Evolutionary conservation across 78 protist genomes (phyloP).

Genomic region (Carpediemonas membranifera): DNA sequence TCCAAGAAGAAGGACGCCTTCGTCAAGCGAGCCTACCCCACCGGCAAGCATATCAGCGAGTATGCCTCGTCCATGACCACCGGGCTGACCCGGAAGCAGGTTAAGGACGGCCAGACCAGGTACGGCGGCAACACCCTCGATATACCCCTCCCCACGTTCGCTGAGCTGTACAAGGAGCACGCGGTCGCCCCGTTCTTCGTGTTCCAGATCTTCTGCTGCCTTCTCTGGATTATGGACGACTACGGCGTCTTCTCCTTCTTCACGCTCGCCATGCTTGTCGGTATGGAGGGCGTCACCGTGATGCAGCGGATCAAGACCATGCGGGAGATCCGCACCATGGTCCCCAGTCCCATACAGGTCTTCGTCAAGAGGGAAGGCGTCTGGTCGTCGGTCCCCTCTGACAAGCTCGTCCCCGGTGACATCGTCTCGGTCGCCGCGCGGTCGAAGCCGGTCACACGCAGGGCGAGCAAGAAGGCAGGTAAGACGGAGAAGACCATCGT

Average conservation of each 20-base stretch:
- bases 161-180: slow-evolving; percentile 74
- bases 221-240: slow-evolving; percentile 86
- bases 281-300: slow-evolving; percentile 58
- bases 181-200: slow-evolving; percentile 94
- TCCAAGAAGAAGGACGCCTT: not conserved
- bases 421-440: slow-evolving; percentile 42
- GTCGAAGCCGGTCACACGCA: not conserved
- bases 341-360: not conserved
- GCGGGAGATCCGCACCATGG: not conserved
- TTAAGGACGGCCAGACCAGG: not conserved
- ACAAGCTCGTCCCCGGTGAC: slow-evolving; percentile 58
- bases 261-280: slow-evolving; percentile 77
- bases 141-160: slow-evolving; percentile 77
- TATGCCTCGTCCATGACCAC: not conserved
- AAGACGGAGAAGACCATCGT: not conserved
- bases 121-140: not conserved
- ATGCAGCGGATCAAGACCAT: not conserved
- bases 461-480: not conserved
- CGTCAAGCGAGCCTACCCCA: not conserved
- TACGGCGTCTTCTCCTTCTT: slow-evolving; percentile 73
- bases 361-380: slow-evolving; percentile 2
- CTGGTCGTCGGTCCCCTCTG: slow-evolving; percentile 15
- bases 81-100: not conserved
- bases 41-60: not conserved
- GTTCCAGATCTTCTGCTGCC: slow-evolving; percentile 82